A percentile compares a stretch with the other conserved stretches of the same genome.
Evolutionary conservation across 345 rosid genomes (phyloP).

Genomic region (Erodium maritimum): DNA sequence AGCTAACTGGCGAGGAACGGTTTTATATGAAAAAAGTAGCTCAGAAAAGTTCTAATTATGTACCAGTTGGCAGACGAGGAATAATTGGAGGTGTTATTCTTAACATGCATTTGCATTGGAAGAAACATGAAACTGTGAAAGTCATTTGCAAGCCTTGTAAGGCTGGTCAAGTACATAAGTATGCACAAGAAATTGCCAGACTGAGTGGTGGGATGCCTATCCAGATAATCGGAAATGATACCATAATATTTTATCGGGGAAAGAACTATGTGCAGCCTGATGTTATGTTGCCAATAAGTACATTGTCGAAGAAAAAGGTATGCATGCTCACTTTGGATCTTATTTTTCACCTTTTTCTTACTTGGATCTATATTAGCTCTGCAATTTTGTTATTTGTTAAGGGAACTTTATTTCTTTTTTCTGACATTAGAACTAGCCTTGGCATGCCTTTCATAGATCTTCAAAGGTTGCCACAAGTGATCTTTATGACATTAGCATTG

Average conservation of each 20-base stretch:
- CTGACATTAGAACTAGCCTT: background rate
- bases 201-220: slow-evolving; percentile 83
- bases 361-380: background rate
- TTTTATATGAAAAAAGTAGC: slow-evolving; percentile 74
- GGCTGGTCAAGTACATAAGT: slow-evolving; percentile 57
- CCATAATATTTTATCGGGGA: slow-evolving; percentile 70
- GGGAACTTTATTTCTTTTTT: background rate
- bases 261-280: slow-evolving; percentile 79
- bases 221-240: slow-evolving; percentile 63
- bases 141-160: slow-evolving; percentile 78
- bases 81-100: slow-evolving; percentile 83
- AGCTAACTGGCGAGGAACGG: slow-evolving; percentile 74
- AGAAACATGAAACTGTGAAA: slow-evolving; percentile 88
- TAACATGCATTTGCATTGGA: slow-evolving; percentile 96
- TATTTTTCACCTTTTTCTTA: too few relatives aligned
- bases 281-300: slow-evolving; percentile 82
- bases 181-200: slow-evolving; percentile 65
- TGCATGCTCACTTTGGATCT: background rate
- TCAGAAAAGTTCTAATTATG: slow-evolving; percentile 81
- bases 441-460: background rate
- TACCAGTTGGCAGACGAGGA: slow-evolving; percentile 62
- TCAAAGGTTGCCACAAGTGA: background rate
- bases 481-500: background rate
- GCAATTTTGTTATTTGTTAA: background rate
- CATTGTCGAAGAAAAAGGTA: slow-evolving; percentile 77